Conservation (phyloP, 768 basidiomycete genomes). For the Trametes cingulata region DNA sequence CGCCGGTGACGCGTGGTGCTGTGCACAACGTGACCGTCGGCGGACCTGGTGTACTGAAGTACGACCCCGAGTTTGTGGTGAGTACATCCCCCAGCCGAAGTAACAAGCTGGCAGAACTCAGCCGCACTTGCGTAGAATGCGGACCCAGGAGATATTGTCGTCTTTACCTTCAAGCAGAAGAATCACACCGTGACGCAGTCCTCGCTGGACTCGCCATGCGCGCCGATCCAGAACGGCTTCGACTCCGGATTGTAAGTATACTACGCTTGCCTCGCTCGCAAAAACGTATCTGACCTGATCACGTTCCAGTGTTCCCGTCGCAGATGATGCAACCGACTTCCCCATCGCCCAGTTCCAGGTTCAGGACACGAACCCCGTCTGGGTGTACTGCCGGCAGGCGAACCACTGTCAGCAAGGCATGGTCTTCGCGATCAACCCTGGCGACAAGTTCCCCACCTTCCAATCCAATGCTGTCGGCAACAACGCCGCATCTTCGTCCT, state of each 20-base stretch:
- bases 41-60: slow-evolving; percentile 43
- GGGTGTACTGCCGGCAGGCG: slow-evolving; percentile 60
- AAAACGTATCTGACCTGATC: slow-evolving; percentile 26
- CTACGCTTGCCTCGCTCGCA: background rate
- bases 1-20: slow-evolving; percentile 38
- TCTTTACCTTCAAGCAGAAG: slow-evolving; percentile 54
- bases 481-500: slow-evolving; percentile 15
- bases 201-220: slow-evolving; percentile 51
- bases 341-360: slow-evolving; percentile 47
- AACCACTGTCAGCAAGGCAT: slow-evolving; percentile 60
- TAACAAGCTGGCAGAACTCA: background rate
- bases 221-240: slow-evolving; percentile 44
- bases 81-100: slow-evolving; percentile 11
- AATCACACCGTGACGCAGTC: slow-evolving; percentile 64
- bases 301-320: slow-evolving; percentile 46
- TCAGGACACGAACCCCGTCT: slow-evolving; percentile 46
- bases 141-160: slow-evolving; percentile 45
- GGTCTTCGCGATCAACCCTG: slow-evolving; percentile 69
- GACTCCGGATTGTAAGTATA: slow-evolving; percentile 57
- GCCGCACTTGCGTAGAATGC: slow-evolving; percentile 40
- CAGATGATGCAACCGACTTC: slow-evolving; percentile 44
- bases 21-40: slow-evolving; percentile 50
- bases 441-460: slow-evolving; percentile 54
- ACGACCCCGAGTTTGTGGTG: slow-evolving; percentile 39
- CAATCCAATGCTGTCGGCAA: slow-evolving; percentile 49